phyloP scores from a whole-genome alignment of 23 red algal species.

The Agarophyton chilense region DNA sequence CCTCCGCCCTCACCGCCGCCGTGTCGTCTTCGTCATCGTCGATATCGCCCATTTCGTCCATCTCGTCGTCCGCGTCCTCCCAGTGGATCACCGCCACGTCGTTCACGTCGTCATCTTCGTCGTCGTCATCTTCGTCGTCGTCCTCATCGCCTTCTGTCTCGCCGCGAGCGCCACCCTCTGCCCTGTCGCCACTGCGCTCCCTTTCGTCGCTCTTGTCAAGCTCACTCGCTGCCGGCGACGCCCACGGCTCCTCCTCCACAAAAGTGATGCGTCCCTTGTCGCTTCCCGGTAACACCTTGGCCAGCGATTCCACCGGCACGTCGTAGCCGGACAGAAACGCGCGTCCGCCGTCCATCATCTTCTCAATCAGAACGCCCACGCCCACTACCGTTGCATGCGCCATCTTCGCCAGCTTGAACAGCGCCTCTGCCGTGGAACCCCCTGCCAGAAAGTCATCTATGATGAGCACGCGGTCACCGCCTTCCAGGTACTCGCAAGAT shows the following conservation, averaged over 20 bases:
- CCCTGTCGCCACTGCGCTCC: not conserved
- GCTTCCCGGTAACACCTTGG: conserved; percentile 58
- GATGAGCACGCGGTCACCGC: conserved; percentile 81
- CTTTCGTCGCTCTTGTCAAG: not conserved
- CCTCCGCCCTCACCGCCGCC: not conserved
- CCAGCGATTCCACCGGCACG: conserved; percentile 85
- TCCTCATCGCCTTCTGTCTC: not conserved
- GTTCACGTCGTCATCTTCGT: conserved; percentile 1
- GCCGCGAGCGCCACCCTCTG: not conserved
- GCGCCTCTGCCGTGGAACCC: conserved; percentile 81
- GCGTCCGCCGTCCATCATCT: conserved; percentile 77
- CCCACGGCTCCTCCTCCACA: conserved; percentile 77
- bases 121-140: not conserved
- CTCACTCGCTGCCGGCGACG: not conserved
- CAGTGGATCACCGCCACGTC: not conserved
- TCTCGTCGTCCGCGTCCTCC: no score
- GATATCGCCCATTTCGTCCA: no score
- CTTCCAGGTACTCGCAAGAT: conserved; percentile 77
- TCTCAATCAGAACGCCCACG: conserved; percentile 91
- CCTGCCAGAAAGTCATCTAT: conserved; percentile 96
- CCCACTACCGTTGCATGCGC: conserved; percentile 80
- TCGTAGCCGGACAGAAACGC: conserved; percentile 90
- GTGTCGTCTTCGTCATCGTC: not conserved
- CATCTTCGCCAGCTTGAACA: conserved; percentile 92
- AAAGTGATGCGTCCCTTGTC: conserved; percentile 55